Base-by-base conservation (phyloP, 1,139 yeast genomes). In the Taiozyma onychis region DNA sequence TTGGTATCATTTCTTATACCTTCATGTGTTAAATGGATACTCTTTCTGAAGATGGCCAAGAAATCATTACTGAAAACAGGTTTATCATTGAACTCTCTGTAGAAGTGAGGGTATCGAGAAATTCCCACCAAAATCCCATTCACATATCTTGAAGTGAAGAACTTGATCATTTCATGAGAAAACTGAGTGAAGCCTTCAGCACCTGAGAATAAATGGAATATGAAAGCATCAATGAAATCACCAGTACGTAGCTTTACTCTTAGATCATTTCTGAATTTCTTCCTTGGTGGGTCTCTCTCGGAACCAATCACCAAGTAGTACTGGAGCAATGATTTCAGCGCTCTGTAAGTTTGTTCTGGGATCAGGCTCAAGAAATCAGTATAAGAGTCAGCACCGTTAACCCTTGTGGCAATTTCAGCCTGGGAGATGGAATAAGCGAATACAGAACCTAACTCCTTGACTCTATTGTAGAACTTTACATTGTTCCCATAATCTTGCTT, bases 401-500 rank as follows among this genome's bases (percentile, higher is more conserved):
- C 62, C 58, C 88, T 71, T 1, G 78, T 69, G 0, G 80, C 56
- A 34, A 80, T 77, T 56, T 82, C 87, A 48, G 71, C 67, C 70
- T 78, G 75, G 47, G 73, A 69, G 34, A 81, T 71, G 0, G 83
- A 75, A 54, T 75, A 73, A 9, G 51, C 37, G 14, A 54, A 35
- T 4, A 44, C 13, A 7, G 48, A 34, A 21, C 43, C 44, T 7
- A 43, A 5, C 5, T 30, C 14, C 26, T 16, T 41, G 24, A 39
- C 26, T n/a, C 35, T 18, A 13, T 42, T 24, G 27, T 45, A 34
- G 34, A 46, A 43, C 18, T 34, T 34, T 26, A 18, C 11, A 24
- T 39, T 5, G 9, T 39, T 24, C 2, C 22, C 27, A 24, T 39
- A 39, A 24, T 39, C 28, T 13, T 9, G n/a, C 21, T 46, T 42